phyloP scores from a whole-genome alignment of 1,284 basidiomycete species.

The Crucibulum parvulum region DNA sequence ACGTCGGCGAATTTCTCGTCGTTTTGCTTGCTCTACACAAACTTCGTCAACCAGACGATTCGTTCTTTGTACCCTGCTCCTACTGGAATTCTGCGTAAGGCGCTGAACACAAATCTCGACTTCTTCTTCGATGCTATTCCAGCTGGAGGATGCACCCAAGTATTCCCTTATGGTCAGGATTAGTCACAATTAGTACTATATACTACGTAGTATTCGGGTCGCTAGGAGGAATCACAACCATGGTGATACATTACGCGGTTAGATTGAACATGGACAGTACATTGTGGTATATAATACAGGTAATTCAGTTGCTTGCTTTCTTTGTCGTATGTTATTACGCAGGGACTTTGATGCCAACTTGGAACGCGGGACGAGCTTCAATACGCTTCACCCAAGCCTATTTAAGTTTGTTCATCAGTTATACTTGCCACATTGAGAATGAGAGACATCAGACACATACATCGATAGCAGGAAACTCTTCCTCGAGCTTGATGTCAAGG shows the following conservation, averaged over 20 bases:
- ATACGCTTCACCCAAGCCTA: constrained; percentile 41
- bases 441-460: constrained; percentile 26
- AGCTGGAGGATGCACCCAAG: too few species aligned
- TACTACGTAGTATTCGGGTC: too few species aligned
- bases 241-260: too few species aligned
- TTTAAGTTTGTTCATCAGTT: background rate
- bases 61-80: background rate
- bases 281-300: too few species aligned
- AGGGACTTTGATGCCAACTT: constrained; percentile 28
- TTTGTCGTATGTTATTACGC: too few species aligned
- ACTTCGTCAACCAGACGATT: background rate
- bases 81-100: background rate
- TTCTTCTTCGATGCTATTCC: background rate
- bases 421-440: background rate
- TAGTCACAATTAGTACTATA: too few species aligned
- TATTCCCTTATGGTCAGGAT: too few species aligned
- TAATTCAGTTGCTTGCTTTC: too few species aligned
- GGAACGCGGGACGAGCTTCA: constrained; percentile 26
- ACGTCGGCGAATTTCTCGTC: background rate
- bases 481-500: constrained; percentile 58
- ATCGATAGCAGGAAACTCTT: constrained; percentile 64
- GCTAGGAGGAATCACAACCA: too few species aligned
- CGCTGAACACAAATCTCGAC: background rate
- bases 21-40: background rate
- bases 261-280: too few species aligned